phyloP scores from a whole-genome alignment of 345 rosid species.

The Camelina neglecta region DNA sequence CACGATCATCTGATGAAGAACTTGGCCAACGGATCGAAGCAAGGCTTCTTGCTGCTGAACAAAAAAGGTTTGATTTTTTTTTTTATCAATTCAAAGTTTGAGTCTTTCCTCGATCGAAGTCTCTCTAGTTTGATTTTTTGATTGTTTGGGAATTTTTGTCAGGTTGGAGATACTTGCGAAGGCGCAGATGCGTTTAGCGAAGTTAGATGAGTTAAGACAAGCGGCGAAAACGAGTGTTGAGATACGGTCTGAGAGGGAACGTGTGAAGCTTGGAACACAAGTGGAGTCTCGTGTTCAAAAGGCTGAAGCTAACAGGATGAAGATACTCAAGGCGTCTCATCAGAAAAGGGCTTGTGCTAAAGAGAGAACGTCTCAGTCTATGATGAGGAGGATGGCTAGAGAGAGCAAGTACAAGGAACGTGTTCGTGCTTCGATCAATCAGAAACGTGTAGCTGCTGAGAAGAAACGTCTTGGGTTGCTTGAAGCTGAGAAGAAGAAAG shows the following conservation, averaged over 20 bases:
- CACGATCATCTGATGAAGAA: conserved; percentile 78
- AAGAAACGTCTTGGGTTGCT: conserved; percentile 82
- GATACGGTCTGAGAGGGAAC: conserved; percentile 74
- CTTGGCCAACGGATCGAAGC: conserved; percentile 97
- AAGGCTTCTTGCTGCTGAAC: conserved; percentile 91
- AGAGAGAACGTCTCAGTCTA: conserved; percentile 87
- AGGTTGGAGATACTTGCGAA: conserved; percentile 82
- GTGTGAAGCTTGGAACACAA: conserved; percentile 80
- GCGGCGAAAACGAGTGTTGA: conserved; percentile 85
- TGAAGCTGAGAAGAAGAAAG: conserved; percentile 90
- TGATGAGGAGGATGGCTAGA: conserved; percentile 72
- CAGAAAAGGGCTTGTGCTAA: conserved; percentile 73
- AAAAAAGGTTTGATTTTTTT: conserved; percentile 64
- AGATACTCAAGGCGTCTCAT: conserved; percentile 68
- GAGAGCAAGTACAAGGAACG: conserved; percentile 94
- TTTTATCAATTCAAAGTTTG: background rate
- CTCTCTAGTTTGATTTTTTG: background rate
- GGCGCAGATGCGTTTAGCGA: conserved; percentile 84
- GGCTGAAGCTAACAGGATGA: conserved; percentile 94
- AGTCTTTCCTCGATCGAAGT: background rate
- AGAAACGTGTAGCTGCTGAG: conserved; percentile 93
- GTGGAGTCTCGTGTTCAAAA: conserved; percentile 82
- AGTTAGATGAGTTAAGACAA: conserved; percentile 86
- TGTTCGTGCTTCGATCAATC: conserved; percentile 78
- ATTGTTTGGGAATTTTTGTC: conserved; percentile 11